Evolutionary conservation across 352 stramenopile genomes (phyloP), one percentile per base, ranked within the genome.

Genomic region (Globisporangium megalacanthum): DNA sequence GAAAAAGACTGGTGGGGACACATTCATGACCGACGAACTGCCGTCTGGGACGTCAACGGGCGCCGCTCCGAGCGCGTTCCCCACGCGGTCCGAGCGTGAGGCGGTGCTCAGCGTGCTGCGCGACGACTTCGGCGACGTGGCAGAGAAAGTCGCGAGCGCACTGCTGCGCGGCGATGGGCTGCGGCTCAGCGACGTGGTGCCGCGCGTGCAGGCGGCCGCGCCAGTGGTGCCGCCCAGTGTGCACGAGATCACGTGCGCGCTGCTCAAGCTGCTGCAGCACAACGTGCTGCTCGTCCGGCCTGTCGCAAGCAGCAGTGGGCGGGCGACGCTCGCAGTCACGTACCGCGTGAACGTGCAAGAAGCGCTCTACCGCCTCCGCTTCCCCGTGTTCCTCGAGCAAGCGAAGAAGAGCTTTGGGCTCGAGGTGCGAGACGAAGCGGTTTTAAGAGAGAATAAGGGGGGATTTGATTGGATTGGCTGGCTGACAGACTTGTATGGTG

Each of bases 191-290:
- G 83, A 94, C 55, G 73, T 95, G 45, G 73, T 86, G 15, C 64
- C 74, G 59, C 75, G 83, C 37, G 64, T 90, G 59, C 78, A 88
- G 44, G 59, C 73, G 35, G 58, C 68, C 10, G 54, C 73, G 22
- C 46, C 56, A 15, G 52, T 54, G 20, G 47, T 70, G 47, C 66
- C 73, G 50, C 72, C 76, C 17, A 86, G 73, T 15, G 61, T 84
- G 50, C 78, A 86, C 50, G 74, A 92, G 56, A 86, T 95, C 68
- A 95, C 92, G 59, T 80, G 76, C 51, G 82, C 73, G 45, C 56
- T 95, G 58, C 79, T 95, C 51, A 94, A 92, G 71, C 67, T 95
- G 54, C 67, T 95, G 65, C 86, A 95, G 68, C 86, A 95, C 70
- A 95, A 95, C 66, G 37, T 94, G 60, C 65, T 95, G 48, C 60